Evolutionary conservation across 352 stramenopile species (phyloP).

Genomic region (Hyaloperonospora arabidopsidis): DNA sequence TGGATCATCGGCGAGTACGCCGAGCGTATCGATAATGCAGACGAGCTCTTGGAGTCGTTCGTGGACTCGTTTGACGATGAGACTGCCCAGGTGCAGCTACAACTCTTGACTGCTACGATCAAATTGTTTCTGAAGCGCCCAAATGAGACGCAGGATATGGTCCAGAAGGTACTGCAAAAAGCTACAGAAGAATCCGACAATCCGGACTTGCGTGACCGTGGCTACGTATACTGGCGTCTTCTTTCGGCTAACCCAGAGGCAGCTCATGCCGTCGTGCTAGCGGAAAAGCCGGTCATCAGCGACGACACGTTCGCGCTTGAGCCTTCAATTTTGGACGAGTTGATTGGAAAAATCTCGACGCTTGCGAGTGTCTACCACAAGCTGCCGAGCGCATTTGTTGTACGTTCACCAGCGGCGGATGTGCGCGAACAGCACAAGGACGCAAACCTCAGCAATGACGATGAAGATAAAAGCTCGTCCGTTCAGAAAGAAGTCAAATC

Average conservation of each 20-base stretch:
- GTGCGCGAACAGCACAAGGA: slow-evolving; percentile 62
- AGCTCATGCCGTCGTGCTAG: slow-evolving; percentile 95
- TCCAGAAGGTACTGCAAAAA: slow-evolving; percentile 96
- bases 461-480: slow-evolving; percentile 57
- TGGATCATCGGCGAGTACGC: slow-evolving; percentile 99
- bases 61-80: slow-evolving; percentile 98
- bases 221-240: slow-evolving; percentile 99
- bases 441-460: slow-evolving; percentile 58
- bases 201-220: slow-evolving; percentile 96
- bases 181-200: slow-evolving; percentile 98
- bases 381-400: slow-evolving; percentile 69
- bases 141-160: slow-evolving; percentile 92
- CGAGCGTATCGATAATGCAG: slow-evolving; percentile 98
- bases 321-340: slow-evolving; percentile 90
- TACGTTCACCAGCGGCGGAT: slow-evolving; percentile 75
- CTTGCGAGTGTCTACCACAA: slow-evolving; percentile 99
- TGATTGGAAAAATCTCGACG: slow-evolving; percentile 97
- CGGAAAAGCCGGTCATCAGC: slow-evolving; percentile 98
- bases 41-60: slow-evolving; percentile 98
- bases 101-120: slow-evolving; percentile 97
- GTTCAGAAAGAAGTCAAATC: slow-evolving; percentile 47
- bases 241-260: slow-evolving; percentile 97
- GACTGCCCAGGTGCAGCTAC: slow-evolving; percentile 93
- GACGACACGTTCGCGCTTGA: slow-evolving; percentile 97
- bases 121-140: slow-evolving; percentile 98